These are phyloP conservation scores for Solanum raphanifolium DNA, from an alignment of 257 asterid species.

Conservation along the genomic window DNA sequence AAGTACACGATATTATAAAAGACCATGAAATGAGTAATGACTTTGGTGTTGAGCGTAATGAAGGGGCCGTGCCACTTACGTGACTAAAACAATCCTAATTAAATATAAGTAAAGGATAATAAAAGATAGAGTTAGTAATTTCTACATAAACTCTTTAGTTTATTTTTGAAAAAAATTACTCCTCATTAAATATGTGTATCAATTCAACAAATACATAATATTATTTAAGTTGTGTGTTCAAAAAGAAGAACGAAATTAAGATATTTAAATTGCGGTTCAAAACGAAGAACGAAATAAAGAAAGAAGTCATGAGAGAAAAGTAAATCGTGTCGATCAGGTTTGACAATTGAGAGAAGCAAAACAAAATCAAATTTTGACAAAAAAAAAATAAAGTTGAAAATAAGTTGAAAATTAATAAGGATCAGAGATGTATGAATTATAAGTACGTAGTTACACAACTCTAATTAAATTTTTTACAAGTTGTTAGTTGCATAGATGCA, in stretches of 20 bases:
- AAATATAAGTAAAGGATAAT: neutral
- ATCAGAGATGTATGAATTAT: neutral
- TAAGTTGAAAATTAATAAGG: neutral
- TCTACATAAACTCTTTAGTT: neutral
- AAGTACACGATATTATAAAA: neutral
- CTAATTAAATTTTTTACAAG: neutral
- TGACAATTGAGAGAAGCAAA: neutral
- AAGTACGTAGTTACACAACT: neutral
- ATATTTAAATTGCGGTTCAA: too few relatives aligned
- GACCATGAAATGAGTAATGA: neutral
- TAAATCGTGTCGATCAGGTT: neutral
- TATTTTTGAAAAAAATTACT: neutral
- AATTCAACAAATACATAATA: neutral
- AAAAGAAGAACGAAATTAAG: neutral
- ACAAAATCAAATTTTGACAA: neutral
- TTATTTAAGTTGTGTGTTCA: neutral
- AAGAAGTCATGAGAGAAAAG: neutral
- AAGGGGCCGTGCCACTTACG: neutral
- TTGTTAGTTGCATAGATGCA: too few relatives aligned
- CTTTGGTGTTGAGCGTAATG: neutral
- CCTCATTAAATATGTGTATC: neutral
- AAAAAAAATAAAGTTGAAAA: too few relatives aligned
- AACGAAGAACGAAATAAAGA: neutral
- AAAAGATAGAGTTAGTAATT: neutral
- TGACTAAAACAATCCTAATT: neutral